Evolutionary conservation across 306 rosid species (phyloP).

Genomic region (Hippophae rhamnoides): DNA sequence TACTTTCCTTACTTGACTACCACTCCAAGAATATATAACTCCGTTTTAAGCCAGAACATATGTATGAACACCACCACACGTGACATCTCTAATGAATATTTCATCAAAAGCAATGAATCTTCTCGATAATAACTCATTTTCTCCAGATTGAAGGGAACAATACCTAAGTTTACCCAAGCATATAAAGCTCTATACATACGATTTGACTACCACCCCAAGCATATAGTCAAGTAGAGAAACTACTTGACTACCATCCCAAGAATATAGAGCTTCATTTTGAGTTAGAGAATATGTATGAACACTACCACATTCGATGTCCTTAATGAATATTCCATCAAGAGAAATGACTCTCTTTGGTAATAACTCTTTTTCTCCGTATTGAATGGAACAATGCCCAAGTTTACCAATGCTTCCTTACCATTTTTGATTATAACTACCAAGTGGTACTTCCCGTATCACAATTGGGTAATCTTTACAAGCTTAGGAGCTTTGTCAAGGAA

Average conservation of each 20-base stretch:
- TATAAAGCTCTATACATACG: constrained; percentile 82
- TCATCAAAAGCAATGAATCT: constrained; percentile 77
- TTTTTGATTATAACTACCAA: constrained; percentile 74
- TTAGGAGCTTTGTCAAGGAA: constrained; percentile 94
- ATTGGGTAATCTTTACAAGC: constrained; percentile 71
- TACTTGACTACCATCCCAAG: constrained; percentile 88
- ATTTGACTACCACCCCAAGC: too few species aligned
- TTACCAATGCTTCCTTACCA: constrained; percentile 91
- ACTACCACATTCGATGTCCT: constrained; percentile 71
- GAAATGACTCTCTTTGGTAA: constrained; percentile 83
- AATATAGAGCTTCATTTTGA: constrained; percentile 69
- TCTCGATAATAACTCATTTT: constrained; percentile 78
- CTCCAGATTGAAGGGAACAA: constrained; percentile 73
- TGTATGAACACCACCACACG: constrained; percentile 87
- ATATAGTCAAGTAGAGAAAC: constrained; percentile 38
- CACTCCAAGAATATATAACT: constrained; percentile 92
- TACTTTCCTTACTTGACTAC: constrained; percentile 80
- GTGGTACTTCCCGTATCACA: constrained; percentile 97
- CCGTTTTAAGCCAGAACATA: constrained; percentile 70
- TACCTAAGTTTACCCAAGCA: constrained; percentile 92
- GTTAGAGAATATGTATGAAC: constrained; percentile 81
- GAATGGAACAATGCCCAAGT: constrained; percentile 93
- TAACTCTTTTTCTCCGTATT: constrained; percentile 69
- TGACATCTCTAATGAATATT: constrained; percentile 42
- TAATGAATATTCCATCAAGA: constrained; percentile 55